phyloP scores from a whole-genome alignment of 2,329 filamentous ascomycete genomes.

The Escovopsis weberi region DNA sequence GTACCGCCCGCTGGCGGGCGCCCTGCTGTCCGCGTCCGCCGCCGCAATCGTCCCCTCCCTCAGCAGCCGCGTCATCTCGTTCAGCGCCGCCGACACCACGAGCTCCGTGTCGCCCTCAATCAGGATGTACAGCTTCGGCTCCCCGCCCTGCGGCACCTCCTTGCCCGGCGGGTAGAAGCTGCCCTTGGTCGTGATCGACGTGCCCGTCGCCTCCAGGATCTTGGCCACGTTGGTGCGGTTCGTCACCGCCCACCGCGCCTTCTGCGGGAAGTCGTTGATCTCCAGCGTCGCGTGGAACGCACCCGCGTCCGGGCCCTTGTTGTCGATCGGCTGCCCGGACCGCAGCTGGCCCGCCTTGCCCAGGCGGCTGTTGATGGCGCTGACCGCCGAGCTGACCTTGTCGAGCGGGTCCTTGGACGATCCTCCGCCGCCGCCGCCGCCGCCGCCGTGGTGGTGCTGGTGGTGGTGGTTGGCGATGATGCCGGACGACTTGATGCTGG shows the following conservation, averaged over 20 bases:
- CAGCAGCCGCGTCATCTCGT: slow-evolving; percentile 73
- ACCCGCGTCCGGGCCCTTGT: slow-evolving; percentile 93
- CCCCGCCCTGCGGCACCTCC: slow-evolving; percentile 56
- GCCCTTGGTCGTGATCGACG: slow-evolving; percentile 94
- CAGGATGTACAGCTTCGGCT: slow-evolving; percentile 94
- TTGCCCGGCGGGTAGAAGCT: slow-evolving; percentile 77
- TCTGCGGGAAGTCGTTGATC: slow-evolving; percentile 99
- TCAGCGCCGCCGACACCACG: slow-evolving; percentile 78
- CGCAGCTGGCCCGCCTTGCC: slow-evolving; percentile 82
- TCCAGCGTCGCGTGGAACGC: slow-evolving; percentile 94
- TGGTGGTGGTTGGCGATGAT: slow-evolving; percentile 32
- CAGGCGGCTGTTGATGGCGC: slow-evolving; percentile 78
- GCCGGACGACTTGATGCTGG: slow-evolving; percentile 20
- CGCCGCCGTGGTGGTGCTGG: slow-evolving; percentile 31
- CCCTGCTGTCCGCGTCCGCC: slow-evolving; percentile 70
- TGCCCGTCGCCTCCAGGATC: slow-evolving; percentile 87
- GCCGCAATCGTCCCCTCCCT: slow-evolving; percentile 85
- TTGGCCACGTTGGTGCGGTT: slow-evolving; percentile 98
- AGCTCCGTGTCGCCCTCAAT: slow-evolving; percentile 96
- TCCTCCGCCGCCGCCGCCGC: slow-evolving; percentile 12
- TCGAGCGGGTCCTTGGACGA: slow-evolving; percentile 60
- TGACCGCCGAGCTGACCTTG: slow-evolving; percentile 80
- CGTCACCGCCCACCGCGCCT: slow-evolving; percentile 95
- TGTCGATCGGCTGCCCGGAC: slow-evolving; percentile 89
- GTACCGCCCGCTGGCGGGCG: slow-evolving; percentile 69